Conservation (phyloP, 495 filamentous ascomycete species). For the Daldinia decipiens region DNA sequence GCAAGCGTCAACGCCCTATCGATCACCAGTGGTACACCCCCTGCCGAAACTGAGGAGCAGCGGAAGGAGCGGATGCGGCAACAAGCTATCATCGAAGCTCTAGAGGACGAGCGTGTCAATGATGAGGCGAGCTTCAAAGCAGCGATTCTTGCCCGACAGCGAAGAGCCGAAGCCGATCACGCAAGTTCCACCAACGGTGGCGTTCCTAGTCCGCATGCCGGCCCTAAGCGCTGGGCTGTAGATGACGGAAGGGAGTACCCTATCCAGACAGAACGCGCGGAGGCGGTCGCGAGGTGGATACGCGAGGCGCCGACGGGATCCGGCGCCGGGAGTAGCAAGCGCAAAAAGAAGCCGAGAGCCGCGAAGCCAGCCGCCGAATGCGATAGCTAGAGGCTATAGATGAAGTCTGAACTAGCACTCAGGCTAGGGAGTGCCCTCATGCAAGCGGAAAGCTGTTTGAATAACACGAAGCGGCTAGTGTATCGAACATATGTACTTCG, state of each 20-base stretch:
- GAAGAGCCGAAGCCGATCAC: slow-evolving; percentile 57
- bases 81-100: slow-evolving; percentile 71
- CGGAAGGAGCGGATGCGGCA: slow-evolving; percentile 66
- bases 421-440: background rate
- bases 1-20: slow-evolving; percentile 36
- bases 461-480: background rate
- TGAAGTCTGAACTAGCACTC: background rate
- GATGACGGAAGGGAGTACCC: slow-evolving; percentile 74
- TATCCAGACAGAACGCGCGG: slow-evolving; percentile 73
- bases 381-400: slow-evolving; percentile 25
- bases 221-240: slow-evolving; percentile 70
- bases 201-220: slow-evolving; percentile 42
- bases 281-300: slow-evolving; percentile 74
- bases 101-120: slow-evolving; percentile 71
- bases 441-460: slow-evolving; percentile 11
- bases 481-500: slow-evolving; percentile 18
- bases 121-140: slow-evolving; percentile 71
- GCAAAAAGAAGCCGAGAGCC: slow-evolving; percentile 56
- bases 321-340: slow-evolving; percentile 46
- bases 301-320: slow-evolving; percentile 65
- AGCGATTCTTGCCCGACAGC: slow-evolving; percentile 68
- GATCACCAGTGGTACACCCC: slow-evolving; percentile 24
- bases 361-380: slow-evolving; percentile 38
- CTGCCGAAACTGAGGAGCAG: slow-evolving; percentile 56
- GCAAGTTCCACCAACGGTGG: slow-evolving; percentile 29